Percentiles rank a stretch among this genome's conserved stretches.
Evolutionary conservation across 1,284 basidiomycete genomes (phyloP).

Genomic region (Pascua guehoae): DNA sequence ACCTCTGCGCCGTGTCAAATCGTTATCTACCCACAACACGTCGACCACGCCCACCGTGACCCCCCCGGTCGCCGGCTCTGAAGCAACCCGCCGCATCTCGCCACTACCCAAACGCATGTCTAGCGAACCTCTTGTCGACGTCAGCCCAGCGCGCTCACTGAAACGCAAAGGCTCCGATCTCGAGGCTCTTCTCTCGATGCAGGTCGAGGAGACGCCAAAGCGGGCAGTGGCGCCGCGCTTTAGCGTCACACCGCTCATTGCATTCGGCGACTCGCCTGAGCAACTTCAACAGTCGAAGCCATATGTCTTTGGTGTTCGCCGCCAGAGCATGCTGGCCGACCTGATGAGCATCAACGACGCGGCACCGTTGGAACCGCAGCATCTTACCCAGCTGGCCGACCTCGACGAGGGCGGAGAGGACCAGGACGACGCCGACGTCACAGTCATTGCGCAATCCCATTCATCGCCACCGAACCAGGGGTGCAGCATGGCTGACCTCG

Average conservation of each 20-base stretch:
- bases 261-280: conserved; percentile 14
- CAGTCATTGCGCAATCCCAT: background rate
- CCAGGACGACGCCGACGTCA: conserved; percentile 2
- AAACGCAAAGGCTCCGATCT: conserved; percentile 17
- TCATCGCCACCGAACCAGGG: no score
- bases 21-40: background rate
- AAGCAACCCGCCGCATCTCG: conserved; percentile 6
- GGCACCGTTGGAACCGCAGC: background rate
- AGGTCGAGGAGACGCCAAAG: background rate
- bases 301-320: conserved; percentile 8
- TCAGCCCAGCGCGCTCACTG: background rate
- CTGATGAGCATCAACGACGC: conserved; percentile 5
- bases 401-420: conserved; percentile 5
- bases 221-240: conserved; percentile 5
- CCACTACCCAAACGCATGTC: conserved; percentile 7
- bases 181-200: background rate
- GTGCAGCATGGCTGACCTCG: no score
- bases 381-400: background rate
- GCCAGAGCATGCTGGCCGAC: conserved; percentile 8
- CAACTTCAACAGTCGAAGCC: background rate
- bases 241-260: conserved; percentile 14
- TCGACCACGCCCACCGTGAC: background rate
- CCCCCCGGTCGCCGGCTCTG: background rate
- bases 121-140: background rate
- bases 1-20: background rate